Evolutionary conservation across 1,284 basidiomycete genomes (phyloP).

Genomic region (Coniophora puteana): DNA sequence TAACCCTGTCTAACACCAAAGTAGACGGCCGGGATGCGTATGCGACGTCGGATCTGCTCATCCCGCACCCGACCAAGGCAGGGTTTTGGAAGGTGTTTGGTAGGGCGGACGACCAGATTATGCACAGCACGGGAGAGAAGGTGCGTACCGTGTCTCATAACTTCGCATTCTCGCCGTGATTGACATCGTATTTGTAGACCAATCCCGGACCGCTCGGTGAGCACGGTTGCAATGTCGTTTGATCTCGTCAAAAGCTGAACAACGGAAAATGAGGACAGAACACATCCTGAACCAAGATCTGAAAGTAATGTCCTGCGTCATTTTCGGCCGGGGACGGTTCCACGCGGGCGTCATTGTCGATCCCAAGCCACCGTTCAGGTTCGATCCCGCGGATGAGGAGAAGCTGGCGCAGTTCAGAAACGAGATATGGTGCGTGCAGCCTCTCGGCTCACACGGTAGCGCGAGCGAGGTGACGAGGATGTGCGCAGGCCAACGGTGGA

Average conservation of each 20-base stretch:
- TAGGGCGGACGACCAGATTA: conserved; percentile 48
- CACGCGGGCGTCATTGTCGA: conserved; percentile 36
- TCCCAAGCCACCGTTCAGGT: conserved; percentile 18
- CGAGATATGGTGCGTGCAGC: conserved; percentile 26
- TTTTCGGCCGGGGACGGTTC: conserved; percentile 38
- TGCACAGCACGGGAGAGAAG: conserved; percentile 50
- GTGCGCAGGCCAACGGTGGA: conserved; percentile 37
- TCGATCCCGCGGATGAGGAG: conserved; percentile 22
- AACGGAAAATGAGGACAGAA: too few species aligned
- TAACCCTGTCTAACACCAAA: conserved; percentile 13
- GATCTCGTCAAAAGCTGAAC: too few species aligned
- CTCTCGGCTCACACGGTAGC: not conserved
- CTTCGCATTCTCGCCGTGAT: not conserved
- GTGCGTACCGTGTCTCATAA: conserved; percentile 19
- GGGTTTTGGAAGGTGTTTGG: conserved; percentile 43
- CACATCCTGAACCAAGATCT: too few species aligned
- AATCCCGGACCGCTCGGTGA: conserved; percentile 40
- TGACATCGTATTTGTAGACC: conserved; percentile 21
- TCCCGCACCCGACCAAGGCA: conserved; percentile 40
- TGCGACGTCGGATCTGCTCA: conserved; percentile 38
- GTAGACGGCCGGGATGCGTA: conserved; percentile 21
- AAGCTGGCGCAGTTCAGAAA: conserved; percentile 26
- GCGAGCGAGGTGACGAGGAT: not conserved
- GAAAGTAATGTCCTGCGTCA: too few species aligned
- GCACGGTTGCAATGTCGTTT: too few species aligned